Conservation (phyloP, 345 rosid species). For the Rhodamnia rubescens region DNA sequence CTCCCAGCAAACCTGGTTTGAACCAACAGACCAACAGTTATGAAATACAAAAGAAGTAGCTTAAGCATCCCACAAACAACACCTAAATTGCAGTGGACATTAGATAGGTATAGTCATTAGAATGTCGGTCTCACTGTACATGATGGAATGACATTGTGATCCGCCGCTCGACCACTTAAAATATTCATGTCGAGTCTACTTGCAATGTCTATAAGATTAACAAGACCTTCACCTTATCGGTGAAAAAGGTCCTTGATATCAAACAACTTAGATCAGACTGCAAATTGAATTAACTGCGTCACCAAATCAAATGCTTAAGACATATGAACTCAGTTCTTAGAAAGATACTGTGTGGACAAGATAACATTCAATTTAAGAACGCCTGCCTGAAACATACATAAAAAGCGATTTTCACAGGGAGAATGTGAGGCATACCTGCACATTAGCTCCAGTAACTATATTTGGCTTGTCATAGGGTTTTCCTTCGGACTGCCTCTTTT, state of each 20-base stretch:
- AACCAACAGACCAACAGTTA: not conserved
- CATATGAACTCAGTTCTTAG: not conserved
- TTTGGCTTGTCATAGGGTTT: slow-evolving; percentile 32
- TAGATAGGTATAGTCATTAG: not conserved
- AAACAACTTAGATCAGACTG: not conserved
- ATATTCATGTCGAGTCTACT: not conserved
- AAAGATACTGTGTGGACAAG: not conserved
- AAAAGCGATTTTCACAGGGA: not conserved
- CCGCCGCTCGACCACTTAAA: not conserved
- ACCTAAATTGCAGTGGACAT: not conserved
- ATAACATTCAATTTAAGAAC: not conserved
- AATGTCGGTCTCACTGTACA: not conserved
- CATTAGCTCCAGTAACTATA: slow-evolving; percentile 41
- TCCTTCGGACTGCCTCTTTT: slow-evolving; percentile 25
- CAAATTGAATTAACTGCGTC: not conserved
- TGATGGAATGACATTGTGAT: not conserved
- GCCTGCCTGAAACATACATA: not conserved
- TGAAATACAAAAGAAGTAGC: not conserved
- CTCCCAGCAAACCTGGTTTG: slow-evolving; percentile 39
- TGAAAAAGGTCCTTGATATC: not conserved
- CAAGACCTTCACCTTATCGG: not conserved
- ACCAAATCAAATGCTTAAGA: not conserved
- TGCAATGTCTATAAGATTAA: not conserved
- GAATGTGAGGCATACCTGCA: slow-evolving; percentile 9
- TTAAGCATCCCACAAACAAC: not conserved